Evolutionary conservation across 129 eudicot species (phyloP).

Genomic region (Rutidosis leptorrhynchoides): DNA sequence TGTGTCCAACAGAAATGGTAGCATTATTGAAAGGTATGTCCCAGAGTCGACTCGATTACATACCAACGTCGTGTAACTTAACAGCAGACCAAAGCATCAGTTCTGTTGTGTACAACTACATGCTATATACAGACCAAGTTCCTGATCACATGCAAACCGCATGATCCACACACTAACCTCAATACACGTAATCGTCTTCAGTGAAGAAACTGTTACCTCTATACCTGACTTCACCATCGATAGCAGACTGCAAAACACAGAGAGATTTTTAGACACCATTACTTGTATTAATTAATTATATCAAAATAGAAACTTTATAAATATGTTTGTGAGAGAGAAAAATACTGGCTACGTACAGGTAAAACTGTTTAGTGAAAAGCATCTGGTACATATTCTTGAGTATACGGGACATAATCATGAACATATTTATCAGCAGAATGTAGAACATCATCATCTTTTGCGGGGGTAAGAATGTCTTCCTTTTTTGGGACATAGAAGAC

Average conservation of each 20-base stretch:
- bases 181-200: slow-evolving; percentile 55
- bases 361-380: slow-evolving; percentile 59
- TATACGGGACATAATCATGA: slow-evolving; percentile 59
- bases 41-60: not conserved
- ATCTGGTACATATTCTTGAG: slow-evolving; percentile 55
- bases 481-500: slow-evolving; percentile 68
- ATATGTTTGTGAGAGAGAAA: not conserved
- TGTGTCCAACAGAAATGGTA: not conserved
- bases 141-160: not conserved
- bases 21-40: not conserved
- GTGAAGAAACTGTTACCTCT: slow-evolving; percentile 34
- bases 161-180: slow-evolving; percentile 16
- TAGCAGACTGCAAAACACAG: slow-evolving; percentile 35
- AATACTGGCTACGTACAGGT: slow-evolving; percentile 36
- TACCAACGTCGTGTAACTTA: not conserved
- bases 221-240: slow-evolving; percentile 26
- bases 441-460: slow-evolving; percentile 71
- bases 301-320: not conserved
- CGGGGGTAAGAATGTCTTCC: slow-evolving; percentile 47
- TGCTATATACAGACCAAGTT: not conserved
- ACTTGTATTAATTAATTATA: not conserved
- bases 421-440: slow-evolving; percentile 69
- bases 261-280: not conserved
- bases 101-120: not conserved
- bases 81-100: not conserved